These are phyloP conservation scores for Rhodotorula mucilaginosa DNA, from an alignment of 1,284 basidiomycete species.

Conservation along the genomic window DNA sequence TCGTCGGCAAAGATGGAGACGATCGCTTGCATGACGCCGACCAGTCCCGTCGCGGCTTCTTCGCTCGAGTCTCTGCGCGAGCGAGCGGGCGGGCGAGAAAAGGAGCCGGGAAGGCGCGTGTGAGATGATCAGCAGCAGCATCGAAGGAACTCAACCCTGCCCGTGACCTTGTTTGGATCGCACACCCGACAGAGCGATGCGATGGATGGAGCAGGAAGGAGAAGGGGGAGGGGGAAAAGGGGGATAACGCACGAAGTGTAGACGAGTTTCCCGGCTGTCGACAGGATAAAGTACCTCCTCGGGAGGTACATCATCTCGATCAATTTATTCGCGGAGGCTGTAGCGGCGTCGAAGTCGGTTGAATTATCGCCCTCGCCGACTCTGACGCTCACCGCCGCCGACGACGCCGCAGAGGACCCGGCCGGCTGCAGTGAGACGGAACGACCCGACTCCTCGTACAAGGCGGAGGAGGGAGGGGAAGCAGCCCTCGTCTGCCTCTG, in stretches of 20 bases:
- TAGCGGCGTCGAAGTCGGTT: background rate
- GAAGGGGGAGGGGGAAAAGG: background rate
- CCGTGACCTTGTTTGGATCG: too few species aligned
- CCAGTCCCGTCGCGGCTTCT: slow-evolving; percentile 69
- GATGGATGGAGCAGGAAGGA: slow-evolving; percentile 7
- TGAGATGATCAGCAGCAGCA: background rate
- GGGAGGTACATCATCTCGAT: slow-evolving; percentile 13
- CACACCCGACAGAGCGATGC: background rate
- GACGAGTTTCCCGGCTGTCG: slow-evolving; percentile 90
- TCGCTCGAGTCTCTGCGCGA: slow-evolving; percentile 46
- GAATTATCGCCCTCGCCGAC: too few species aligned
- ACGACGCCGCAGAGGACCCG: too few species aligned
- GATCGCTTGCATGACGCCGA: slow-evolving; percentile 91
- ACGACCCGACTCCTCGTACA: too few species aligned
- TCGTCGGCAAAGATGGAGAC: slow-evolving; percentile 56
- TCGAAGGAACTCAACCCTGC: too few species aligned
- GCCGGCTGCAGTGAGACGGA: too few species aligned
- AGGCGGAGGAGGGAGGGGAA: too few species aligned
- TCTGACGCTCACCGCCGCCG: too few species aligned
- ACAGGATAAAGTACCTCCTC: slow-evolving; percentile 85
- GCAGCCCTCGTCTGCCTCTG: too few species aligned
- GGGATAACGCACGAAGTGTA: slow-evolving; percentile 64
- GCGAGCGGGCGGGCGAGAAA: too few species aligned
- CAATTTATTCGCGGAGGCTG: background rate
- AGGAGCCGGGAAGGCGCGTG: slow-evolving; percentile 27